A percentile compares a stretch with the other conserved stretches of the same genome.
phyloP scores from a whole-genome alignment of 2,329 filamentous ascomycete genomes.

The Paecilomyces fulvus region DNA sequence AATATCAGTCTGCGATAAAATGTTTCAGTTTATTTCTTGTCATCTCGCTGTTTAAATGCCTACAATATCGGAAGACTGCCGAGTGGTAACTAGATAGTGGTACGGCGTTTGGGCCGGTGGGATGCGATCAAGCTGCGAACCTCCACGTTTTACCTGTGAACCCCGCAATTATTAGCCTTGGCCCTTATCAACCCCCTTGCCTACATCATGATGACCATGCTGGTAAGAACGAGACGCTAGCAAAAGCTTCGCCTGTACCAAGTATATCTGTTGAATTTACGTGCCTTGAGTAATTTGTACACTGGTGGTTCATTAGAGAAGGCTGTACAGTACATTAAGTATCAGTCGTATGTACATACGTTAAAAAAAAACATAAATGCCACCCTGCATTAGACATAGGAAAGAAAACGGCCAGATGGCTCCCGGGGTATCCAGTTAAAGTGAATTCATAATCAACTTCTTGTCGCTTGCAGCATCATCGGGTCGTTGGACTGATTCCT shows the following conservation, averaged over 20 bases:
- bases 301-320: background rate
- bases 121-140: background rate
- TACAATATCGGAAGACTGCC: background rate
- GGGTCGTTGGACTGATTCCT: background rate
- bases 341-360: background rate
- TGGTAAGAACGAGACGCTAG: background rate
- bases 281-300: background rate
- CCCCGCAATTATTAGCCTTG: background rate
- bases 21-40: background rate
- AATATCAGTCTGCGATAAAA: background rate
- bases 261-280: background rate
- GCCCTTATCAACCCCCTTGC: background rate
- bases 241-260: background rate
- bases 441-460: background rate
- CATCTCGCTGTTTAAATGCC: background rate
- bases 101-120: background rate
- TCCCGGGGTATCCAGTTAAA: background rate
- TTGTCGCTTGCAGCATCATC: background rate
- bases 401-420: background rate
- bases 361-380: background rate
- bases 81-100: background rate
- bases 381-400: background rate
- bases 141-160: background rate
- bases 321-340: background rate
- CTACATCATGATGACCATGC: background rate